These are phyloP conservation scores for Tephrocybe sp. DNA, from an alignment of 768 basidiomycete genomes.

Conservation along the genomic window DNA sequence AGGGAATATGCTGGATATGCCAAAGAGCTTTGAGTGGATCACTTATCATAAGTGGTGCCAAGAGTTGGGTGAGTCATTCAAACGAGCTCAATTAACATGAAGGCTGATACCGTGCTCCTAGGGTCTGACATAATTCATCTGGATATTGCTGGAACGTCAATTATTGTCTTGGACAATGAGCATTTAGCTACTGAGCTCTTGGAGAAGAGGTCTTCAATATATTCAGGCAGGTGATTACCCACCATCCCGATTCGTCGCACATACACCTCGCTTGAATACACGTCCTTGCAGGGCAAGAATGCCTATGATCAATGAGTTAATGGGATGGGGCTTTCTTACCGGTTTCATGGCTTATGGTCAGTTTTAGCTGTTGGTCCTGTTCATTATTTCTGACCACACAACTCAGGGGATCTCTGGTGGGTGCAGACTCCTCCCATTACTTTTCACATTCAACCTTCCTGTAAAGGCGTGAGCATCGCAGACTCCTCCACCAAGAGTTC, in stretches of 20 bases:
- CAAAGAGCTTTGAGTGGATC: neutral
- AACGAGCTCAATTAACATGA: neutral
- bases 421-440: neutral
- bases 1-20: neutral
- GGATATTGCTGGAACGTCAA: conserved; percentile 17
- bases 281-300: conserved; percentile 1
- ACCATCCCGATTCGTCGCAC: neutral
- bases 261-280: neutral
- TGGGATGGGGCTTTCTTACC: too few species aligned
- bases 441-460: neutral
- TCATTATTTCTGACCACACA: neutral
- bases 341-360: conserved; percentile 17
- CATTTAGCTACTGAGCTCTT: conserved; percentile 22
- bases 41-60: conserved; percentile 1
- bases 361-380: neutral
- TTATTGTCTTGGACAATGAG: conserved; percentile 22
- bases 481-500: conserved; percentile 22
- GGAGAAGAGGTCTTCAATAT: conserved; percentile 22
- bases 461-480: conserved; percentile 22
- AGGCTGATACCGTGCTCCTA: neutral
- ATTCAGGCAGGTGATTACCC: conserved; percentile 10
- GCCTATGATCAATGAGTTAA: conserved; percentile 20
- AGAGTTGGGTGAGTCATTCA: neutral
- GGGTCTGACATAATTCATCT: conserved; percentile 24
- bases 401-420: conserved; percentile 12